Evolutionary conservation across 1,139 yeast species (phyloP).

Genomic region (Blastobotrys buckinghamii): DNA sequence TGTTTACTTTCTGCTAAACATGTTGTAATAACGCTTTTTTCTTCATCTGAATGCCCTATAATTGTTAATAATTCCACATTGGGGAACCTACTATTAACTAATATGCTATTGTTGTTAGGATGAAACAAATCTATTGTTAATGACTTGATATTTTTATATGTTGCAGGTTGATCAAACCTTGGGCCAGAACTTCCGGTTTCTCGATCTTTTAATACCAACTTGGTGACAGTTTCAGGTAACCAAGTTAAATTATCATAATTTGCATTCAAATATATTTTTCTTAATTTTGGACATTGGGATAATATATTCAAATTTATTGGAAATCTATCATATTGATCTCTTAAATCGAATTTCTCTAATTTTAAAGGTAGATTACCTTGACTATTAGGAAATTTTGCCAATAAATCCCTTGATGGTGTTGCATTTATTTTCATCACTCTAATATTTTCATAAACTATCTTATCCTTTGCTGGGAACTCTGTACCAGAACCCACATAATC

Average conservation of each 20-base stretch:
- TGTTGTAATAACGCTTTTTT: background rate
- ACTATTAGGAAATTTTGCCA: constrained; percentile 1
- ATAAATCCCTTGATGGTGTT: background rate
- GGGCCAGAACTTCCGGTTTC: background rate
- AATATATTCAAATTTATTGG: background rate
- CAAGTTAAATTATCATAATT: background rate
- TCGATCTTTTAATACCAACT: background rate
- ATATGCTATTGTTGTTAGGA: background rate
- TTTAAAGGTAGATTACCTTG: background rate
- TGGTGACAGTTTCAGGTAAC: constrained; percentile 1
- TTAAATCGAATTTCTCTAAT: constrained; percentile 4
- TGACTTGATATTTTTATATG: background rate
- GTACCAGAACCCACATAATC: background rate
- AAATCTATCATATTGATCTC: background rate
- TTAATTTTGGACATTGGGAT: background rate
- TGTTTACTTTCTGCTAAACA: background rate
- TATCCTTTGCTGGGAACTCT: background rate
- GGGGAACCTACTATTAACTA: constrained; percentile 1
- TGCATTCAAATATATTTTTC: background rate
- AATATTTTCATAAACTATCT: background rate
- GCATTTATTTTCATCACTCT: background rate
- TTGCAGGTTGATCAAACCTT: background rate
- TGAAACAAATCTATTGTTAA: background rate
- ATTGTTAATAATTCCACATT: background rate
- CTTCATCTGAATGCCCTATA: background rate